A percentile compares a stretch with the other conserved stretches of the same genome.
These are phyloP conservation scores for Chrysopogon serrulatus DNA, from an alignment of 176 grass and related monocot species.

Conservation along the genomic window DNA sequence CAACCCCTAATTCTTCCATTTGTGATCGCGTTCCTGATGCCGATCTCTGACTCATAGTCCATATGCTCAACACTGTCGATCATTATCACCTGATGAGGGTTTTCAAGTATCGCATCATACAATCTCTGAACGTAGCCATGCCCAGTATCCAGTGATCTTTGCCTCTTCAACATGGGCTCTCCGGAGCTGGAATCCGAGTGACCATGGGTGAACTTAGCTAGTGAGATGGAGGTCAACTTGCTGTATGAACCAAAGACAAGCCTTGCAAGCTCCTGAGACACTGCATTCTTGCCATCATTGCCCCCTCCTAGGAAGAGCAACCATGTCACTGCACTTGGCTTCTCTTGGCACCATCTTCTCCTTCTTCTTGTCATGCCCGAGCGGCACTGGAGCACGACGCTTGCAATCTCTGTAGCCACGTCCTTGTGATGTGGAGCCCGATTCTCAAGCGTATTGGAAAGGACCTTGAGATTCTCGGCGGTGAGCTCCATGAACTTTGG, in stretches of 20 bases:
- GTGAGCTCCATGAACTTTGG: slow-evolving; percentile 83
- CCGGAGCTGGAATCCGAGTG: slow-evolving; percentile 35
- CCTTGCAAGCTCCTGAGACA: slow-evolving; percentile 66
- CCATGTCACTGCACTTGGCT: slow-evolving; percentile 49
- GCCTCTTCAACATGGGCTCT: slow-evolving; percentile 38
- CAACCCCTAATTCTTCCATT: slow-evolving; percentile 30
- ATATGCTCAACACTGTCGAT: slow-evolving; percentile 55
- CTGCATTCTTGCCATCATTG: slow-evolving; percentile 52
- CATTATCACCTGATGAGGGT: slow-evolving; percentile 62
- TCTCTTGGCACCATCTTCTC: slow-evolving; percentile 32
- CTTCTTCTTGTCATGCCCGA: slow-evolving; percentile 68
- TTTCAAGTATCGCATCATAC: slow-evolving; percentile 31
- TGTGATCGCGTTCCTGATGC: slow-evolving; percentile 40
- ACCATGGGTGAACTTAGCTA: neutral
- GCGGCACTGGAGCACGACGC: slow-evolving; percentile 62
- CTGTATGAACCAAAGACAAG: slow-evolving; percentile 59
- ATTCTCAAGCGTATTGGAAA: slow-evolving; percentile 62
- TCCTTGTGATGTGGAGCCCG: slow-evolving; percentile 35
- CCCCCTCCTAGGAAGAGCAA: slow-evolving; percentile 80
- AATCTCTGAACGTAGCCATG: slow-evolving; percentile 25
- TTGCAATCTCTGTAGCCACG: slow-evolving; percentile 55
- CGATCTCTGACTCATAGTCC: slow-evolving; percentile 24
- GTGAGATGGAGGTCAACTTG: slow-evolving; percentile 40
- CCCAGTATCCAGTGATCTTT: slow-evolving; percentile 26
- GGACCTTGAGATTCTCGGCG: slow-evolving; percentile 75